Conservation (phyloP, 1,284 basidiomycete genomes). For the Psilocybe mexicana region DNA sequence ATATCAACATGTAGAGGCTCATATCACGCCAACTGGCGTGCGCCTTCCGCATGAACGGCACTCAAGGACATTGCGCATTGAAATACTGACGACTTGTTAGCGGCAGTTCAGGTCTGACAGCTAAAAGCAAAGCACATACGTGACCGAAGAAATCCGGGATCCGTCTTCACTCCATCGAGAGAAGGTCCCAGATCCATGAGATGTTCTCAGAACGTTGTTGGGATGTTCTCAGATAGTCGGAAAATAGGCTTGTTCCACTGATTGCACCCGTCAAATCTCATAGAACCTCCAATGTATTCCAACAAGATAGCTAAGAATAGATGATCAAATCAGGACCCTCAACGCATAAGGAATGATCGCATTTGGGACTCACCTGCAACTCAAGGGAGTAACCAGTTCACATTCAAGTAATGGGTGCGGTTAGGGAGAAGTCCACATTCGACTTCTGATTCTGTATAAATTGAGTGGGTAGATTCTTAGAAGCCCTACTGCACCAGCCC, state of each 20-base stretch:
- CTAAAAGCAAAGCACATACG: background rate
- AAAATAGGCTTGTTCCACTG: background rate
- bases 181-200: background rate
- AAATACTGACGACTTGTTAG: background rate
- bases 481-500: background rate
- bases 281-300: background rate
- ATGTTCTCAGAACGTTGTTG: background rate
- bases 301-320: background rate
- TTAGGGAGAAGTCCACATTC: background rate
- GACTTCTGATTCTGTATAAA: conserved; percentile 9
- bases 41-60: background rate
- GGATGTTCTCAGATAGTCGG: background rate
- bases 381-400: conserved; percentile 11
- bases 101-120: background rate
- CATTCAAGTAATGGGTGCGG: conserved; percentile 1
- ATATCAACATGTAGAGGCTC: background rate
- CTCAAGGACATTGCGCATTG: background rate
- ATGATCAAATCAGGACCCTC: background rate
- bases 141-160: conserved; percentile 4
- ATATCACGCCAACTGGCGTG: background rate
- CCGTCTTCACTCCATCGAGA: background rate
- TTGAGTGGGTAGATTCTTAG: background rate
- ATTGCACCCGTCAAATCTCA: background rate
- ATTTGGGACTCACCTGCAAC: background rate
- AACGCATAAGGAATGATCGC: conserved; percentile 1